Percentiles rank a stretch among this genome's conserved stretches.
phyloP scores from a whole-genome alignment of 768 basidiomycete genomes.

The Psilocybe azurescens region DNA sequence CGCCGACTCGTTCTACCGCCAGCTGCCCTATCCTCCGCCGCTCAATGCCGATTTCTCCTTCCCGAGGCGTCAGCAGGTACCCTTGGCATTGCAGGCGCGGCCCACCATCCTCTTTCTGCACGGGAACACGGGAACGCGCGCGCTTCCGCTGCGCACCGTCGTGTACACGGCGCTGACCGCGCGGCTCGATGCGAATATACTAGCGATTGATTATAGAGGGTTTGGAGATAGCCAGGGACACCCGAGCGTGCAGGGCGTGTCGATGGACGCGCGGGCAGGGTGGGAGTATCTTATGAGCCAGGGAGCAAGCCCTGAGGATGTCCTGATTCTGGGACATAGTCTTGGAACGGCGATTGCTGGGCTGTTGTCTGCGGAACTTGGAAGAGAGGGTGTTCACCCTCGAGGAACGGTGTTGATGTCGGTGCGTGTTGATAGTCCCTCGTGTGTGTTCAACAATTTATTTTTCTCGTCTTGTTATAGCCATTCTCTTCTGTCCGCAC shows the following conservation, averaged over 20 bases:
- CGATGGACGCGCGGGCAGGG: slow-evolving; percentile 60
- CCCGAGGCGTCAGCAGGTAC: slow-evolving; percentile 30
- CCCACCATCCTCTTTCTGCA: slow-evolving; percentile 78
- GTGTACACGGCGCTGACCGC: slow-evolving; percentile 56
- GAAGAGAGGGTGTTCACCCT: slow-evolving; percentile 44
- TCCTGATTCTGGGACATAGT: slow-evolving; percentile 76
- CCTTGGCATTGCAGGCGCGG: slow-evolving; percentile 31
- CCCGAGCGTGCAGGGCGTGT: slow-evolving; percentile 65
- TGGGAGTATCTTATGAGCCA: slow-evolving; percentile 67
- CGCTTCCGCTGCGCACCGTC: slow-evolving; percentile 53
- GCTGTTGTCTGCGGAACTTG: slow-evolving; percentile 50
- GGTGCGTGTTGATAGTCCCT: slow-evolving; percentile 24
- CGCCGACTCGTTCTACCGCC: slow-evolving; percentile 53
- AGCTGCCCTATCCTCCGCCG: slow-evolving; percentile 35
- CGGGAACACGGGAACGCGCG: slow-evolving; percentile 74
- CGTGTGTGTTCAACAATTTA: not conserved
- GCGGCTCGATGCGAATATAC: slow-evolving; percentile 59
- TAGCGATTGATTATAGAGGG: slow-evolving; percentile 78
- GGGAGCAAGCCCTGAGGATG: slow-evolving; percentile 51
- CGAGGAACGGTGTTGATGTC: slow-evolving; percentile 56
- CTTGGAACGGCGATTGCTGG: slow-evolving; percentile 75
- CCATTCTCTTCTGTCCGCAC: slow-evolving; percentile 63
- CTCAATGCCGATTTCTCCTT: slow-evolving; percentile 38
- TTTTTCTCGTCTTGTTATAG: slow-evolving; percentile 24
- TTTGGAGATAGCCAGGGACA: slow-evolving; percentile 73